A percentile compares a stretch with the other conserved stretches of the same genome.
Evolutionary conservation across 192 early-diverging fungal species (phyloP).

Genomic region (Backusella sp.): DNA sequence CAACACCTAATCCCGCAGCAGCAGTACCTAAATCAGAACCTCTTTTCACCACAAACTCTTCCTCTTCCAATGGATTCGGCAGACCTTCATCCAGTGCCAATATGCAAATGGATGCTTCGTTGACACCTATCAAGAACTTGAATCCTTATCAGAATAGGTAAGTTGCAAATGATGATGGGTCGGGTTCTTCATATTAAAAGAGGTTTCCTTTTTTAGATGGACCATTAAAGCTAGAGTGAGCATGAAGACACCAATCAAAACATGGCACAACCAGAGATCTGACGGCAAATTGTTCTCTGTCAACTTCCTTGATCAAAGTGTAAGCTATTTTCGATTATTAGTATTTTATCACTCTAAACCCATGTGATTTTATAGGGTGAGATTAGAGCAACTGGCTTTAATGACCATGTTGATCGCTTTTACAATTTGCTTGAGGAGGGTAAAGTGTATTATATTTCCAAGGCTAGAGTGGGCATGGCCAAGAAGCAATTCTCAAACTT

Average conservation of each 20-base stretch:
- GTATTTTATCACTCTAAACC: not conserved
- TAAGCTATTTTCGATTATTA: constrained; percentile 35
- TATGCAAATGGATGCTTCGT: constrained; percentile 19
- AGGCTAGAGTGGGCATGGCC: constrained; percentile 78
- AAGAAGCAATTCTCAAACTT: constrained; percentile 80
- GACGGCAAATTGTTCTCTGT: constrained; percentile 88
- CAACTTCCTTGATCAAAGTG: constrained; percentile 83
- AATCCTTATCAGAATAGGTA: constrained; percentile 90
- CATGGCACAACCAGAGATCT: constrained; percentile 75
- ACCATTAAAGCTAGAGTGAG: constrained; percentile 91
- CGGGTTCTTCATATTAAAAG: not conserved
- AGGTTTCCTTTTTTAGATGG: constrained; percentile 59
- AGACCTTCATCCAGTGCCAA: constrained; percentile 6
- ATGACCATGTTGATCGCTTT: constrained; percentile 76
- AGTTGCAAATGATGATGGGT: not conserved
- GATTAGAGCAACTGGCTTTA: constrained; percentile 94
- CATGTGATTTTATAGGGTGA: constrained; percentile 63
- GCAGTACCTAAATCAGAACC: constrained; percentile 32
- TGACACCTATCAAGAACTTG: constrained; percentile 69
- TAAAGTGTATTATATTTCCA: constrained; percentile 77
- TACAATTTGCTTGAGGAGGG: constrained; percentile 78
- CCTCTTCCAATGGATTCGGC: constrained; percentile 25
- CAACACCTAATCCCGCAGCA: not conserved
- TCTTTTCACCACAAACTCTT: constrained; percentile 38
- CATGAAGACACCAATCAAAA: constrained; percentile 79